Evolutionary conservation across 768 basidiomycete genomes (phyloP).

Genomic region (Lactifluus volemus): DNA sequence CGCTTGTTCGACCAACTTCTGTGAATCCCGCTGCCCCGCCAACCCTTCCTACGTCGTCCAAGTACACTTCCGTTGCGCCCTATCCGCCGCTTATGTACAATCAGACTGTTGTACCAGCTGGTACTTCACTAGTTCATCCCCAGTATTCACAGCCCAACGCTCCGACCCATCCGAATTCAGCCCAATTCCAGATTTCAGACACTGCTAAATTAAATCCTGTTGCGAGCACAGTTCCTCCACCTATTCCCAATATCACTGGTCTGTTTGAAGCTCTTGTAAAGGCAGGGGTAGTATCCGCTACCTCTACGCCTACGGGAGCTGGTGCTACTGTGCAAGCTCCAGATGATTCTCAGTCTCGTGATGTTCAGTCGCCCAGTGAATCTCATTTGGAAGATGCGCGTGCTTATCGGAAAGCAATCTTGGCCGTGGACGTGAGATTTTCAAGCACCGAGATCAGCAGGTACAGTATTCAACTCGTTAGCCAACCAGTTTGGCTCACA

Average conservation of each 20-base stretch:
- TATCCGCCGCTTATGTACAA: constrained; percentile 24
- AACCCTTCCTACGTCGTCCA: constrained; percentile 6
- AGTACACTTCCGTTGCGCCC: constrained; percentile 11
- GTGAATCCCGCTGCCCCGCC: constrained; percentile 14
- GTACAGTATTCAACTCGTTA: constrained; percentile 30
- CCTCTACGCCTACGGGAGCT: constrained; percentile 43
- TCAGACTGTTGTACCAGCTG: constrained; percentile 25
- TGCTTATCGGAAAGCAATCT: constrained; percentile 51
- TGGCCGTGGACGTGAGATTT: constrained; percentile 53
- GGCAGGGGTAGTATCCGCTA: constrained; percentile 65
- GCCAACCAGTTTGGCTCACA: neutral
- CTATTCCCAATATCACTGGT: constrained; percentile 36
- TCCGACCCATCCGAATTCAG: constrained; percentile 5
- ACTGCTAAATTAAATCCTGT: constrained; percentile 18
- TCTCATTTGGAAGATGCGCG: constrained; percentile 40
- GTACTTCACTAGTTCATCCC: constrained; percentile 8
- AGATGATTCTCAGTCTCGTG: constrained; percentile 26
- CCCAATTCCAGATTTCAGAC: constrained; percentile 5
- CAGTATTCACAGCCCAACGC: constrained; percentile 13
- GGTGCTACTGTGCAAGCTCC: constrained; percentile 29
- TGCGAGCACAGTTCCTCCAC: constrained; percentile 18
- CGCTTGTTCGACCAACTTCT: constrained; percentile 38
- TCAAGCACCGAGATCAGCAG: constrained; percentile 61
- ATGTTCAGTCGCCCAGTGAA: constrained; percentile 29
- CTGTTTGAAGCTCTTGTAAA: constrained; percentile 63